phyloP scores from a whole-genome alignment of 2,329 filamentous ascomycete genomes.

The Colletotrichum endophyticum region DNA sequence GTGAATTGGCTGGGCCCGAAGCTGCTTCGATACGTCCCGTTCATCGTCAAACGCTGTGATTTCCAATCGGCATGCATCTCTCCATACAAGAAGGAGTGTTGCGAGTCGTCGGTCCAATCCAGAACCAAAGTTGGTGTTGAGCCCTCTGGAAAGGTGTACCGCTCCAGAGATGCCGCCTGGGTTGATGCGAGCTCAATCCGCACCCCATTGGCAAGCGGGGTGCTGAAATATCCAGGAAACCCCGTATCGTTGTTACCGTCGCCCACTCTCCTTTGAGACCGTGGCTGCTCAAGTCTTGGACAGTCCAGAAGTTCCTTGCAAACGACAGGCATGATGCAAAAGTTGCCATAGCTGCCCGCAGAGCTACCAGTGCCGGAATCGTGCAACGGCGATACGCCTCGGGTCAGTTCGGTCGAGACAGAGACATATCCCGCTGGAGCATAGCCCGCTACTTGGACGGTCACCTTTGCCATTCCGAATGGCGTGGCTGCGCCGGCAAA shows the following conservation, averaged over 20 bases:
- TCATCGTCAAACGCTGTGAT: neutral
- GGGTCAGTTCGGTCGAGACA: neutral
- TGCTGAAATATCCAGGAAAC: slow-evolving; percentile 1
- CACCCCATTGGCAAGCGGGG: neutral
- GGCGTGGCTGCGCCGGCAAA: neutral
- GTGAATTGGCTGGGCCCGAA: neutral
- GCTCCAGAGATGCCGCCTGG: neutral
- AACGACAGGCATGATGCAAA: neutral
- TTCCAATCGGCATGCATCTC: neutral
- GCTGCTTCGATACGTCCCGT: neutral
- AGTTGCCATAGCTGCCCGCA: slow-evolving; percentile 1
- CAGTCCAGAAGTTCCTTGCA: neutral
- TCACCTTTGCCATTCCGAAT: neutral
- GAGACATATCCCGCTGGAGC: neutral
- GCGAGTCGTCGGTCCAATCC: neutral
- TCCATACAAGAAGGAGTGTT: neutral
- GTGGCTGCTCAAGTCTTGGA: neutral
- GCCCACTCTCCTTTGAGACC: neutral
- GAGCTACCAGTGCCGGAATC: slow-evolving; percentile 1
- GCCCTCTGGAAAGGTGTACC: neutral
- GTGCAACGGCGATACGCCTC: neutral
- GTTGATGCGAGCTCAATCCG: neutral
- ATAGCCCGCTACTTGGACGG: neutral
- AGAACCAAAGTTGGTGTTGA: neutral
- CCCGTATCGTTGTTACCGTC: neutral